Conservation (phyloP, 371 early-diverging fungal species). For the Actinomucor elegans region DNA sequence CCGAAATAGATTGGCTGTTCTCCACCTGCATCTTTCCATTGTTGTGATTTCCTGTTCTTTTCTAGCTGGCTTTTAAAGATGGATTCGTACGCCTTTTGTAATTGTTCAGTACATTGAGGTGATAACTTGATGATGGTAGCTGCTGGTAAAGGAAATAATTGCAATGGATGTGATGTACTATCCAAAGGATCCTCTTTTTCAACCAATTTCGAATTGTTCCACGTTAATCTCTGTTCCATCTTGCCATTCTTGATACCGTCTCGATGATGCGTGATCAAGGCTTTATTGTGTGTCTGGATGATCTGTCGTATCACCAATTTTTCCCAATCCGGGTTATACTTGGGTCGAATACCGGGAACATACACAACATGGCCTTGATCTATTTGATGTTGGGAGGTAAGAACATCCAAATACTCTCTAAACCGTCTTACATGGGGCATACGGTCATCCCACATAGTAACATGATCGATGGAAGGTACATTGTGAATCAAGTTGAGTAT, state of each 20-base stretch:
- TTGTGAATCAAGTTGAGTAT: conserved; percentile 33
- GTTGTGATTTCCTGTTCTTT: background rate
- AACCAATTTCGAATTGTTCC: background rate
- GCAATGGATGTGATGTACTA: background rate
- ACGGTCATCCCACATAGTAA: conserved; percentile 67
- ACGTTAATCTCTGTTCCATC: background rate
- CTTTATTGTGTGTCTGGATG: conserved; percentile 40
- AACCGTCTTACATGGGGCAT: conserved; percentile 44
- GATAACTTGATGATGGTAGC: conserved; percentile 20
- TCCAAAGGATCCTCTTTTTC: conserved; percentile 9
- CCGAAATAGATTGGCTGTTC: conserved; percentile 30
- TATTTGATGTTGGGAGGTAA: conserved; percentile 18
- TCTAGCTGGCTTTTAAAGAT: background rate
- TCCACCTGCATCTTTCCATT: conserved; percentile 11
- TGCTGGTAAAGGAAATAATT: conserved; percentile 4
- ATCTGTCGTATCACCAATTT: conserved; percentile 34
- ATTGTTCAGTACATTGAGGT: background rate
- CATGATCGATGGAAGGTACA: conserved; percentile 30
- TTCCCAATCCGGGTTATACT: conserved; percentile 51
- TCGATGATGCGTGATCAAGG: conserved; percentile 20
- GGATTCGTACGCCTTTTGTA: conserved; percentile 8
- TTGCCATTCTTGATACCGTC: conserved; percentile 5
- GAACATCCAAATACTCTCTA: conserved; percentile 34
- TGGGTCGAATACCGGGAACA: conserved; percentile 43
- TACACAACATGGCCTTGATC: conserved; percentile 27